phyloP scores from a whole-genome alignment of 78 protist species.

The Guillardia theta region DNA sequence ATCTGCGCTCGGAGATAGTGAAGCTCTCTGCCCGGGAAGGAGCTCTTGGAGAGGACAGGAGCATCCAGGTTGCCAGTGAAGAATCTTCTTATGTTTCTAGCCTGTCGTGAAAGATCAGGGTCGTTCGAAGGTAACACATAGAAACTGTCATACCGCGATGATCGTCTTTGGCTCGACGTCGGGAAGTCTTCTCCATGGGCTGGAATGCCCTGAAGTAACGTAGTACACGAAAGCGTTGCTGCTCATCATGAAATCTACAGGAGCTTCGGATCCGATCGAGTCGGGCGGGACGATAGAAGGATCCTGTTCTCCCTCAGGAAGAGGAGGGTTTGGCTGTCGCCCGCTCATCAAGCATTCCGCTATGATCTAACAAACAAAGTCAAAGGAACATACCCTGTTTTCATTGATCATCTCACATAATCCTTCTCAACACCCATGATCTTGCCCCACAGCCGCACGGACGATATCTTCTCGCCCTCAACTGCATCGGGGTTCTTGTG shows the following conservation, averaged over 20 bases:
- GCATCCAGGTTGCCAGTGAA: background rate
- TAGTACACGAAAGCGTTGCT: background rate
- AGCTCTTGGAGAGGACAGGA: background rate
- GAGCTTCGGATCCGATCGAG: background rate
- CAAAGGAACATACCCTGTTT: background rate
- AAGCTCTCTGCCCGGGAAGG: background rate
- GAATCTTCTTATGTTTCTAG: background rate
- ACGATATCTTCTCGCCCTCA: background rate
- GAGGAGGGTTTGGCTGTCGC: background rate
- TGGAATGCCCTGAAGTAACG: background rate
- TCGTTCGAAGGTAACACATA: too few relatives aligned
- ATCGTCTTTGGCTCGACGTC: background rate
- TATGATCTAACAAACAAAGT: background rate
- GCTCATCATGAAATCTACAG: background rate
- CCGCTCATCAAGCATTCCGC: background rate
- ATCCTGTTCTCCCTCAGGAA: background rate
- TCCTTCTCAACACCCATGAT: background rate
- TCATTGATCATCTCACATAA: background rate
- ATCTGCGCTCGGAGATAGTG: background rate
- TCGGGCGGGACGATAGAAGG: background rate
- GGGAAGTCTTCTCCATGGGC: background rate
- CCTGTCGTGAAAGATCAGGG: too few relatives aligned
- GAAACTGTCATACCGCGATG: too few relatives aligned
- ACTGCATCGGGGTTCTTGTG: background rate
- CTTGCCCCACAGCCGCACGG: conserved; percentile 25